Evolutionary conservation across 1,139 yeast species (phyloP).

Genomic region (Geotrichum cucujoidarum): DNA sequence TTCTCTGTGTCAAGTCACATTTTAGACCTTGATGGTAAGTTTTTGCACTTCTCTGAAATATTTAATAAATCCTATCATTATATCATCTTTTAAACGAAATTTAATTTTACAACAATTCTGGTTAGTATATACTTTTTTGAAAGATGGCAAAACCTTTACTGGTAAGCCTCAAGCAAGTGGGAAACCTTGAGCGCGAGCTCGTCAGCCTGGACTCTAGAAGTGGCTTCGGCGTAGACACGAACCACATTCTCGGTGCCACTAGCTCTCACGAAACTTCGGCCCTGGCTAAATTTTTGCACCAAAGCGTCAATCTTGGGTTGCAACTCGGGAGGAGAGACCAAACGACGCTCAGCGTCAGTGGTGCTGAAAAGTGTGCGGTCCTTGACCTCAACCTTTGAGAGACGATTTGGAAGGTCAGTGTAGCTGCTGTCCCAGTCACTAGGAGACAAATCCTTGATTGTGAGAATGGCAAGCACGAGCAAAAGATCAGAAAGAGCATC

Average conservation of each 20-base stretch:
- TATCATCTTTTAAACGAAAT: too few relatives aligned
- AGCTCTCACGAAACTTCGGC: constrained; percentile 92
- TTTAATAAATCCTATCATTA: too few relatives aligned
- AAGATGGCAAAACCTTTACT: constrained; percentile 19
- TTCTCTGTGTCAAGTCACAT: too few relatives aligned
- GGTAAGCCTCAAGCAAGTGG: constrained; percentile 31
- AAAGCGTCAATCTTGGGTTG: constrained; percentile 66
- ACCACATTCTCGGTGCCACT: constrained; percentile 98
- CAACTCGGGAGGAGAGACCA: constrained; percentile 71
- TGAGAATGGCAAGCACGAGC: constrained; percentile 63
- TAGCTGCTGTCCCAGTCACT: constrained; percentile 72
- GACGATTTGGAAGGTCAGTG: constrained; percentile 78
- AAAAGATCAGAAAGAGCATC: constrained; percentile 91
- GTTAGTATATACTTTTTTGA: too few relatives aligned
- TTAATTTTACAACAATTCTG: too few relatives aligned
- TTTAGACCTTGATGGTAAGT: too few relatives aligned
- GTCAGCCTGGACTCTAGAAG: constrained; percentile 48
- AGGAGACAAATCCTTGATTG: constrained; percentile 55
- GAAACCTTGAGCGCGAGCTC: constrained; percentile 50
- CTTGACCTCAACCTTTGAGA: constrained; percentile 74
- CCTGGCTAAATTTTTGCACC: constrained; percentile 54
- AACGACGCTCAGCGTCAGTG: constrained; percentile 82
- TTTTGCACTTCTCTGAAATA: too few relatives aligned
- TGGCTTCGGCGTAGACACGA: constrained; percentile 90
- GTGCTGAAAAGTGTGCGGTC: constrained; percentile 78